These are phyloP conservation scores for Komagataella populi DNA, from an alignment of 805 yeast genomes.

Conservation along the genomic window DNA sequence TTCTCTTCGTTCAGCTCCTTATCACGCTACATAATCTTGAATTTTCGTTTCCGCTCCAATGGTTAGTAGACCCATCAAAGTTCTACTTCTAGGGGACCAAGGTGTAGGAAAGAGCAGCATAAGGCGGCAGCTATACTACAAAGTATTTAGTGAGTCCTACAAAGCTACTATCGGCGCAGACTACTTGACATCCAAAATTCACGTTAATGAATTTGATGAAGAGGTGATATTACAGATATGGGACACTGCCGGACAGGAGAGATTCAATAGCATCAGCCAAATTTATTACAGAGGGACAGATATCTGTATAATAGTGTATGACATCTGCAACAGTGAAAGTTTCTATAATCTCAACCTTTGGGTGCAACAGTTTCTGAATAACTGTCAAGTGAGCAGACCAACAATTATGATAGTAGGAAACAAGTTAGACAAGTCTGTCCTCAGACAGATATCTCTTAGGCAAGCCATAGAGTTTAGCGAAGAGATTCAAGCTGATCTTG, in stretches of 20 bases:
- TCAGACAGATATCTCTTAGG: slow-evolving; percentile 15
- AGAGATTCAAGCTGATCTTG: slow-evolving; percentile 9
- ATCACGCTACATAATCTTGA: background rate
- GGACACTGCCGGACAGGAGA: slow-evolving; percentile 95
- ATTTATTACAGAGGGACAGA: slow-evolving; percentile 50
- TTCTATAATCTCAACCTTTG: slow-evolving; percentile 29
- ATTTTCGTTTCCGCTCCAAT: background rate
- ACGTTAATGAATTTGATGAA: slow-evolving; percentile 5
- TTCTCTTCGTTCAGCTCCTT: background rate
- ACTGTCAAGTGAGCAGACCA: slow-evolving; percentile 32
- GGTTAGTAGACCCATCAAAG: slow-evolving; percentile 21
- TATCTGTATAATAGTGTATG: slow-evolving; percentile 39
- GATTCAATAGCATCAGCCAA: slow-evolving; percentile 54
- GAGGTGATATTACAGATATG: slow-evolving; percentile 44
- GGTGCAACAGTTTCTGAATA: slow-evolving; percentile 32
- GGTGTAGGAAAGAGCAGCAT: slow-evolving; percentile 49
- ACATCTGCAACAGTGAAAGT: slow-evolving; percentile 36
- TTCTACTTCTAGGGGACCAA: slow-evolving; percentile 43
- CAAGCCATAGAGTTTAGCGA: slow-evolving; percentile 17
- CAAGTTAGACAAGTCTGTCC: slow-evolving; percentile 24
- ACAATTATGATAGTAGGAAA: slow-evolving; percentile 40
- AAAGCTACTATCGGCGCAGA: slow-evolving; percentile 50
- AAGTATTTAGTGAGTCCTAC: slow-evolving; percentile 38
- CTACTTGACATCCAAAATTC: slow-evolving; percentile 29
- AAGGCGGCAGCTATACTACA: slow-evolving; percentile 40